Base-by-base conservation (phyloP, 2,329 filamentous ascomycete genomes). In the Phialophora tarda region DNA sequence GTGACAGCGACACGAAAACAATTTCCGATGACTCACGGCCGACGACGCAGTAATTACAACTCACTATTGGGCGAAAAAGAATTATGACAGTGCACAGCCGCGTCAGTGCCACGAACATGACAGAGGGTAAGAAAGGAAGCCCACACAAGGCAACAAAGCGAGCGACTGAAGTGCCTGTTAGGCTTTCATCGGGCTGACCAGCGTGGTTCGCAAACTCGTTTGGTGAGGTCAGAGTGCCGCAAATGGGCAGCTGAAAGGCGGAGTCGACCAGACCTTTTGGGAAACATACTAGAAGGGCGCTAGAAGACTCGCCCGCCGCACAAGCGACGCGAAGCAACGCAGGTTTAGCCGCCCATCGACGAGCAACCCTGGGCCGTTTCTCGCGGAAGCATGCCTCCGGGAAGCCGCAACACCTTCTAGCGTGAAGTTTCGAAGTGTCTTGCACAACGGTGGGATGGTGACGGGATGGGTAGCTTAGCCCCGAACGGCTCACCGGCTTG, bases 231-330 rank as follows among this genome's bases (percentile, higher is more conserved):
- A 55, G n/a, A 8, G 21, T 23, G 21, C 50, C 50, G 32, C 32
- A 34, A 34, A 34, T 34, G 32, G 32, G 17, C 26, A 57, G 14
- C 30, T 12, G 2, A 57, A 24, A 21, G 55, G 55, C 17, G 30
- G 14, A 24, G 32, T 34, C 44, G 6, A 48, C 17, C 44, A n/a
- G 21, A 44, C 58, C 44, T 32, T 12, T 51, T 38, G 8, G 6
- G 58, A 34, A 60, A 50, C 8, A n/a, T 26, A 24, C 23, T 51
- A 47, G 58, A 60, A 60, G 57, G 24, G 38, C 57, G 21, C 53
- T 28, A 32, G 55, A 58, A 58, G 34, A 47, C 21, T 28, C 44
- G 11, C 44, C 2, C 17, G 48, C 8, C 24, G 47, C 23, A 4
- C 26, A 3, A 50, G 34, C 34, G 34, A 41, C 12, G 34, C 34